Percentiles rank a stretch among this genome's conserved stretches.
phyloP scores from a whole-genome alignment of 2,329 filamentous ascomycete species.

The Emmonsiellopsis sp. region DNA sequence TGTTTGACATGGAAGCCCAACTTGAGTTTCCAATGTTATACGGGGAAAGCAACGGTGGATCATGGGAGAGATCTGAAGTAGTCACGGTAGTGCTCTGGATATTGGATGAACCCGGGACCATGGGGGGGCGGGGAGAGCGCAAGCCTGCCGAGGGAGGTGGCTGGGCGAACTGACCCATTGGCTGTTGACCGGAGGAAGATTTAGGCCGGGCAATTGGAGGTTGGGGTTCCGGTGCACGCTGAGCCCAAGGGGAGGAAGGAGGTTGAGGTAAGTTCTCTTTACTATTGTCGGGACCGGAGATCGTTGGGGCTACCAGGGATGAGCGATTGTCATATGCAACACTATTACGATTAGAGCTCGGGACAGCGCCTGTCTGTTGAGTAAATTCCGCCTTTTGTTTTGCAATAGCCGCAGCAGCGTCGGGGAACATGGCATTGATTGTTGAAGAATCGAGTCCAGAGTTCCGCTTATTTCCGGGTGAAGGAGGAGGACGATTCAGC shows the following conservation, averaged over 20 bases:
- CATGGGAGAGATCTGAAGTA: conserved; percentile 57
- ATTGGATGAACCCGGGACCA: conserved; percentile 54
- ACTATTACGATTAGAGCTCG: conserved; percentile 89
- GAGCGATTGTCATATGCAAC: conserved; percentile 65
- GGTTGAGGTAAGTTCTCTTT: conserved; percentile 55
- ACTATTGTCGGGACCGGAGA: conserved; percentile 56
- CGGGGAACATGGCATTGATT: conserved; percentile 98
- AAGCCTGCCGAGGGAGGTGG: conserved; percentile 66
- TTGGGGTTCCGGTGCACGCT: conserved; percentile 42
- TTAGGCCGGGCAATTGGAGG: conserved; percentile 59
- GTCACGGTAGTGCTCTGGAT: conserved; percentile 79
- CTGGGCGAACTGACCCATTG: conserved; percentile 93
- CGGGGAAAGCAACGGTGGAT: conserved; percentile 79
- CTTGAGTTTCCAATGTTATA: conserved; percentile 70
- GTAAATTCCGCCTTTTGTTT: conserved; percentile 97
- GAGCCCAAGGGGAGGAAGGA: conserved; percentile 74
- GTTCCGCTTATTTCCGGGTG: conserved; percentile 75
- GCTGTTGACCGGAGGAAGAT: conserved; percentile 64
- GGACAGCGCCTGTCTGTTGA: conserved; percentile 83
- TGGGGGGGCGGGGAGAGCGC: conserved; percentile 67
- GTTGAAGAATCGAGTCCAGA: conserved; percentile 88
- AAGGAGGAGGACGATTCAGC: conserved; percentile 68
- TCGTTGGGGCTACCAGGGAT: conserved; percentile 65
- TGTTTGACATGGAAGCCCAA: conserved; percentile 98
- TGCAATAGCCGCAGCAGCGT: conserved; percentile 95